These are phyloP conservation scores for Sporothrix humicola DNA, from an alignment of 2,329 filamentous ascomycete genomes.

Conservation along the genomic window DNA sequence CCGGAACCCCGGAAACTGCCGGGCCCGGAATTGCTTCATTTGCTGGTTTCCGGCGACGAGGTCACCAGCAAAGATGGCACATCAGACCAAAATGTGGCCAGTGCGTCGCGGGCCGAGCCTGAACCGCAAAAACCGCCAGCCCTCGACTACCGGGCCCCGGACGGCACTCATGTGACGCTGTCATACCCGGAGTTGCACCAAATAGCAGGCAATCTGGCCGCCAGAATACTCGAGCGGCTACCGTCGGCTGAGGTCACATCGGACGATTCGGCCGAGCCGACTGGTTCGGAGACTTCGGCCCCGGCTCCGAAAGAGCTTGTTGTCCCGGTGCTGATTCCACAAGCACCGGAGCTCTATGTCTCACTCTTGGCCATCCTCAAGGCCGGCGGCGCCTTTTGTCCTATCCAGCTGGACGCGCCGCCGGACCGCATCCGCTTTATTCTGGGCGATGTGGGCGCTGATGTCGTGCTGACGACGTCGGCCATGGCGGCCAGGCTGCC, in stretches of 20 bases:
- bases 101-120: not conserved
- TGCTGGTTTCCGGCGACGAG: constrained; percentile 60
- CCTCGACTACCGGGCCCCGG: constrained; percentile 65
- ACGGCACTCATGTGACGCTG: constrained; percentile 54
- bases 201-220: constrained; percentile 62
- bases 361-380: constrained; percentile 78
- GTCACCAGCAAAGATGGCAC: constrained; percentile 25
- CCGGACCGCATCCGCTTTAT: constrained; percentile 80
- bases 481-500: constrained; percentile 53
- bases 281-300: not conserved
- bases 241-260: not conserved
- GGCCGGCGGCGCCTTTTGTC: constrained; percentile 84
- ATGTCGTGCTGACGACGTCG: constrained; percentile 68
- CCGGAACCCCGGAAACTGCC: constrained; percentile 48
- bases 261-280: not conserved
- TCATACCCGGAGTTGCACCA: constrained; percentile 69
- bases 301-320: constrained; percentile 51
- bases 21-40: constrained; percentile 56
- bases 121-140: constrained; percentile 48
- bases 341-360: constrained; percentile 78
- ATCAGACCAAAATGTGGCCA: not conserved
- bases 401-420: constrained; percentile 78
- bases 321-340: constrained; percentile 77
- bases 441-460: constrained; percentile 73
- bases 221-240: constrained; percentile 49